Evolutionary conservation across 805 yeast genomes (phyloP), one percentile per base, ranked within the genome.

Genomic region (Diddensiella transvaalensis): DNA sequence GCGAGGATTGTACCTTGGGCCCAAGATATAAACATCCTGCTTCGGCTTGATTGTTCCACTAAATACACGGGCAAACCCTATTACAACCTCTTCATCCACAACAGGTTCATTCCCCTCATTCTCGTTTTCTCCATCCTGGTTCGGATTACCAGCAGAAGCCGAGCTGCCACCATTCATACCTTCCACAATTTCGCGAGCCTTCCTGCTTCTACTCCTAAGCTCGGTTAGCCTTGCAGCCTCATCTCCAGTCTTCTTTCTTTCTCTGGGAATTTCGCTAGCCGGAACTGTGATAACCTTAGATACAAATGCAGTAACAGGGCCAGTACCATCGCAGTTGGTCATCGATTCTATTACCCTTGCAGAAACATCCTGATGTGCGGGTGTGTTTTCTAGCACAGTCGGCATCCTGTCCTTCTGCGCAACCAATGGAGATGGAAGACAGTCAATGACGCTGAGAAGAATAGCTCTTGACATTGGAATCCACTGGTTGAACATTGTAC

Each of bases 261-360:
- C 58, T 30, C 70, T 69, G 0, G 97, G 96, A 21, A 91, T 68
- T 48, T 89, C 96, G 17, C 73, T 77, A 48, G 81, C 83, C 1
- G 96, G 96, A 18, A 93, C 76, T 0, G 96, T 87, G 1, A 93
- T 65, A 71, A 91, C 86, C 60, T 93, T 93, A 1, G 97, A 88
- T 0, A 91, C 87, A 64, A 84, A 93, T 0, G 95, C 95, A 59
- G 78, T 73, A 2, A 71, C 70, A 0, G 87, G 82, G 1, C 90
- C 86, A 1, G 70, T 59, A n/a, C 75, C 67, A 54, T 84, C 85
- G 69, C 98, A 91, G 0, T 64, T 56, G 22, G 72, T 60, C 80
- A 93, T 83, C 1, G 87, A 77, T 3, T 70, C 59, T 41, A 72
- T 69, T 38, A 87, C 68, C 0, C 52, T 61, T 0, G 71, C 59